Percentiles rank a stretch among this genome's conserved stretches.
These are phyloP conservation scores for Paramecium tetraurelia DNA, from an alignment of 73 alveolate genomes.

Conservation along the genomic window DNA sequence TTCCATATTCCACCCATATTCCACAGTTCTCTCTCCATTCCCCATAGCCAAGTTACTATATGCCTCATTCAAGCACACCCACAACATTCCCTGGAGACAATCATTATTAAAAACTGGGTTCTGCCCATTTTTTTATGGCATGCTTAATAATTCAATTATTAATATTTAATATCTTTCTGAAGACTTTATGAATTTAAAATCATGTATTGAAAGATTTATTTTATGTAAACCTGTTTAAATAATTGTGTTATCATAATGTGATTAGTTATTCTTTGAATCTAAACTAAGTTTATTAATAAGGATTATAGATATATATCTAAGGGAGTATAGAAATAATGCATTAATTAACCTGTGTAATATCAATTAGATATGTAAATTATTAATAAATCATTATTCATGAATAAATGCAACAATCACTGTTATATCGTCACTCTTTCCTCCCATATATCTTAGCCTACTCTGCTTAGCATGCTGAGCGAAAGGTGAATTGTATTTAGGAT, in stretches of 20 bases:
- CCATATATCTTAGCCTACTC: conserved; percentile 6
- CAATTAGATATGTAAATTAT: background rate
- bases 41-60: background rate
- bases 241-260: too few relatives aligned
- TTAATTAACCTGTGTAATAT: background rate
- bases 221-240: too few relatives aligned
- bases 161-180: too few relatives aligned
- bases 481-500: background rate
- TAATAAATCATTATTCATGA: background rate
- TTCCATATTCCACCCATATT: background rate
- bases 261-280: too few relatives aligned
- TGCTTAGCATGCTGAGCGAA: background rate
- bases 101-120: too few relatives aligned
- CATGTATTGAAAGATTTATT: too few relatives aligned
- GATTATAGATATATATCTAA: too few relatives aligned
- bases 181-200: too few relatives aligned
- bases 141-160: too few relatives aligned
- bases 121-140: too few relatives aligned
- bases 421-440: conserved; percentile 80
- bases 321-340: background rate
- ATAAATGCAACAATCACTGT: conserved; percentile 73
- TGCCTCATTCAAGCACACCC: background rate
- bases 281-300: too few relatives aligned
- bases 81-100: background rate
- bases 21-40: background rate